A percentile compares a stretch with the other conserved stretches of the same genome.
phyloP scores from a whole-genome alignment of 2,329 filamentous ascomycete genomes.

The Botryosphaeria dothidea region DNA sequence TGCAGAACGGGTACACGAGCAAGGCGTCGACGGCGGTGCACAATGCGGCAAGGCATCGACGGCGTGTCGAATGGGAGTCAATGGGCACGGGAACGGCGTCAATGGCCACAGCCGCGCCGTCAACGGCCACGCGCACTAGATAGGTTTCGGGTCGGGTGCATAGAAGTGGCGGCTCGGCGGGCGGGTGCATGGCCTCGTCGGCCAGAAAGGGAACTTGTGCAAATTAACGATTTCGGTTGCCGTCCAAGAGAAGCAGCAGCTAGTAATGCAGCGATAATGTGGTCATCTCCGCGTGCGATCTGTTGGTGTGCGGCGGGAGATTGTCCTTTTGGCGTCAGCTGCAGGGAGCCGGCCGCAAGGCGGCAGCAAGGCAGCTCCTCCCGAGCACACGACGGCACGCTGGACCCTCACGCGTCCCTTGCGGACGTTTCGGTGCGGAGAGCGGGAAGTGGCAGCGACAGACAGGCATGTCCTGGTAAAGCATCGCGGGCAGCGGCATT shows the following conservation, averaged over 20 bases:
- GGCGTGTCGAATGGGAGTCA: constrained; percentile 21
- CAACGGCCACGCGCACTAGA: constrained; percentile 10
- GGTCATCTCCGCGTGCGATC: constrained; percentile 15
- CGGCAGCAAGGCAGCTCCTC: neutral
- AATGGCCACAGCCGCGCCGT: neutral
- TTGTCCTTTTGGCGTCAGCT: too few species aligned
- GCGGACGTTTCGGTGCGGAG: constrained; percentile 6
- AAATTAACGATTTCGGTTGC: constrained; percentile 16
- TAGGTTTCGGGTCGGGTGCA: neutral
- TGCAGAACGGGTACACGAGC: constrained; percentile 14
- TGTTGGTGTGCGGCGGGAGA: constrained; percentile 5
- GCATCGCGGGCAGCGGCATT: neutral
- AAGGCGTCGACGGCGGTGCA: constrained; percentile 17
- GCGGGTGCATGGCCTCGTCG: neutral
- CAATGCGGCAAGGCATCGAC: constrained; percentile 31
- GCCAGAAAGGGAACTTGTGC: neutral
- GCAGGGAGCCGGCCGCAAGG: neutral
- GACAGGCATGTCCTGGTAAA: neutral
- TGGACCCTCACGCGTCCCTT: constrained; percentile 6
- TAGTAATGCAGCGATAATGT: constrained; percentile 1
- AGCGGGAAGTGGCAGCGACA: neutral
- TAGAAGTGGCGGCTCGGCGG: neutral
- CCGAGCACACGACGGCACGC: neutral
- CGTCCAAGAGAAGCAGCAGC: constrained; percentile 3
- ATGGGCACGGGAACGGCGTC: neutral